These are phyloP conservation scores for Ustilago loliicola DNA, from an alignment of 1,284 basidiomycete species.

Conservation along the genomic window DNA sequence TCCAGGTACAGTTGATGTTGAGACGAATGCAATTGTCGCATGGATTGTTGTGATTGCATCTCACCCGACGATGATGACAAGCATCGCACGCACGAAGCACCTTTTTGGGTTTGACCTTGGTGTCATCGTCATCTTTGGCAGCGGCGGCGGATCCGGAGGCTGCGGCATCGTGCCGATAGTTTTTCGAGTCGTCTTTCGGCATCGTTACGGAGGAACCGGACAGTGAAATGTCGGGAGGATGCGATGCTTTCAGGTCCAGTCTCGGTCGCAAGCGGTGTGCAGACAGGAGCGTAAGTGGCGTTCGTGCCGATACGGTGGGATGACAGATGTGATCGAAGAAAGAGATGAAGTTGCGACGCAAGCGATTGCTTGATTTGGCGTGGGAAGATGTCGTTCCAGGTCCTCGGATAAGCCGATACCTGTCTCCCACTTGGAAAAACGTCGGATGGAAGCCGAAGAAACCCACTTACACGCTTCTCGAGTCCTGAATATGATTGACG, in stretches of 20 bases:
- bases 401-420: not conserved
- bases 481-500: not conserved
- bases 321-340: slow-evolving; percentile 8
- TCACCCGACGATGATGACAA: slow-evolving; percentile 56
- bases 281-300: slow-evolving; percentile 2
- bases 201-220: slow-evolving; percentile 15
- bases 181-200: slow-evolving; percentile 47
- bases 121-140: slow-evolving; percentile 27
- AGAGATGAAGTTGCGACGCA: slow-evolving; percentile 7
- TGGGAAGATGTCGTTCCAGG: not conserved
- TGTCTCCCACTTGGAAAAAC: not conserved
- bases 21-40: slow-evolving; percentile 63
- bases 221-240: not conserved
- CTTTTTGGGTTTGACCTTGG: slow-evolving; percentile 51
- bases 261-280: not conserved
- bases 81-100: slow-evolving; percentile 50
- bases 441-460: not conserved
- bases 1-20: slow-evolving; percentile 62
- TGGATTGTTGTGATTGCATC: slow-evolving; percentile 60
- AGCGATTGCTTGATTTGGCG: not conserved
- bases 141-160: slow-evolving; percentile 14
- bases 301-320: not conserved
- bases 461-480: not conserved
- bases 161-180: slow-evolving; percentile 17
- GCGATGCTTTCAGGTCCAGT: not conserved